Evolutionary conservation across 805 yeast species (phyloP).

Genomic region (Starmerella powellii): DNA sequence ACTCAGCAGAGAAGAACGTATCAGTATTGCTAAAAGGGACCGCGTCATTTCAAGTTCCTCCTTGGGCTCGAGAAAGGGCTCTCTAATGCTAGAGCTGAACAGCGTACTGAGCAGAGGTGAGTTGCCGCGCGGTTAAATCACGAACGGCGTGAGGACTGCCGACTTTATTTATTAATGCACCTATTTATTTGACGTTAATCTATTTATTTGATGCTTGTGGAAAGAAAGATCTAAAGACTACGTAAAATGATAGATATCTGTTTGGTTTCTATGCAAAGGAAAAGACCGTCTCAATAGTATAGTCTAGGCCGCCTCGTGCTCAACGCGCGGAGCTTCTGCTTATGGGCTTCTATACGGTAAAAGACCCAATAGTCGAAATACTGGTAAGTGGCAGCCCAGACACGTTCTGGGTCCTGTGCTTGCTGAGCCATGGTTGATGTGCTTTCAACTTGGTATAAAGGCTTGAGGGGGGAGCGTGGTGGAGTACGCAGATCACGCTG

Average conservation of each 20-base stretch:
- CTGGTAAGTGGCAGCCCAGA: conserved; percentile 1
- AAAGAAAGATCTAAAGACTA: no score
- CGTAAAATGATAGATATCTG: no score
- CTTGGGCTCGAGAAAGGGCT: background rate
- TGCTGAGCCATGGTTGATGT: no score
- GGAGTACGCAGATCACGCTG: no score
- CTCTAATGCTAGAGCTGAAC: conserved; percentile 11
- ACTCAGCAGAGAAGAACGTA: conserved; percentile 19
- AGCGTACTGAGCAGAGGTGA: conserved; percentile 10
- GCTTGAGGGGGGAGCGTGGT: no score
- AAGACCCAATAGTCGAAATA: conserved; percentile 13
- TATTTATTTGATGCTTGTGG: background rate
- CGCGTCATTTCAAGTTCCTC: background rate
- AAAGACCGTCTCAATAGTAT: background rate
- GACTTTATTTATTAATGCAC: background rate
- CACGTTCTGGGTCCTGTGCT: background rate
- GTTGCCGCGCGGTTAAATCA: background rate
- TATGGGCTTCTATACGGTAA: conserved; percentile 6
- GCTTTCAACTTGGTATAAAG: no score
- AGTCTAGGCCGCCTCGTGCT: no score
- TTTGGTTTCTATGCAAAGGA: background rate
- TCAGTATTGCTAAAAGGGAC: conserved; percentile 3
- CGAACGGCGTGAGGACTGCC: background rate
- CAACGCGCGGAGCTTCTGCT: background rate
- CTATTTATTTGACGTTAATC: background rate